Evolutionary conservation across 2,329 filamentous ascomycete genomes (phyloP).

Genomic region (Pseudocercospora pini-densiflorae): DNA sequence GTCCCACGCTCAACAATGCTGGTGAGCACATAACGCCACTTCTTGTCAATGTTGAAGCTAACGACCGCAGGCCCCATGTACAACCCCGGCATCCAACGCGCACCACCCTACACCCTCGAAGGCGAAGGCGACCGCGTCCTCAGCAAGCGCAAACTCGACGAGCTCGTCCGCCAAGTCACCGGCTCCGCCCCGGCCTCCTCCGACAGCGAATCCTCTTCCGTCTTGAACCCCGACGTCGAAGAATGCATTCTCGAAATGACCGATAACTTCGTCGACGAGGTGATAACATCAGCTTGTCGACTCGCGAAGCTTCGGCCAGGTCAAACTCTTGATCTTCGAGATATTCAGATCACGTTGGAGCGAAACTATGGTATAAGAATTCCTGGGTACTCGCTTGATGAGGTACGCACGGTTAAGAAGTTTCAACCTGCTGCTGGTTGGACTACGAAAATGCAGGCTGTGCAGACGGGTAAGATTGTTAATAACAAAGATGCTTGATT

Average conservation of each 20-base stretch:
- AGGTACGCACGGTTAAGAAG: conserved; percentile 92
- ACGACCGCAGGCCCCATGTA: conserved; percentile 84
- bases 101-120: conserved; percentile 84
- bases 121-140: conserved; percentile 90
- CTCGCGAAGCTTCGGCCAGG: conserved; percentile 92
- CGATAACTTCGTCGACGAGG: conserved; percentile 92
- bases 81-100: conserved; percentile 81
- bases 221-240: conserved; percentile 89
- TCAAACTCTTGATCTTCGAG: conserved; percentile 80
- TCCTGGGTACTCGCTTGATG: conserved; percentile 91
- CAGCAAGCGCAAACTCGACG: conserved; percentile 98
- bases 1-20: conserved; percentile 65
- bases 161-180: conserved; percentile 91
- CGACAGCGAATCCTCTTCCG: conserved; percentile 60
- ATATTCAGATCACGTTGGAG: conserved; percentile 60
- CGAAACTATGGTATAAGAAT: conserved; percentile 79
- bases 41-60: conserved; percentile 45
- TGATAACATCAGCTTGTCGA: conserved; percentile 84
- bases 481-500: conserved; percentile 39
- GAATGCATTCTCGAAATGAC: conserved; percentile 91
- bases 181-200: conserved; percentile 75
- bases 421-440: conserved; percentile 85
- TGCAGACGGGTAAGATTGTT: conserved; percentile 86
- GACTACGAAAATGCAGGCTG: conserved; percentile 96
- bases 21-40: background rate